A percentile compares a stretch with the other conserved stretches of the same genome.
phyloP scores from a whole-genome alignment of 2,329 filamentous ascomycete species.

The Aureobasidium zeae region DNA sequence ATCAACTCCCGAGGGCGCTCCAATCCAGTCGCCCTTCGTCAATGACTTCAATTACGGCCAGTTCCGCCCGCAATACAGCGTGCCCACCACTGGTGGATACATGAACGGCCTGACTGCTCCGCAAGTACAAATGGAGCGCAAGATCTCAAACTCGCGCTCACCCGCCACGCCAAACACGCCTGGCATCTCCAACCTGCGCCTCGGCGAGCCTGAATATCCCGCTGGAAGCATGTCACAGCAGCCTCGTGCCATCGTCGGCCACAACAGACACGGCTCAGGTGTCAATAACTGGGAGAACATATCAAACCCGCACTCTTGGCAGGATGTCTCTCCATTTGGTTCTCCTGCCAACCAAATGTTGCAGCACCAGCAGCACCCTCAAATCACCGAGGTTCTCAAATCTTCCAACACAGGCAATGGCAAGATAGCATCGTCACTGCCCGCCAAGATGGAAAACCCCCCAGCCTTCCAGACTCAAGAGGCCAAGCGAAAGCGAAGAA shows the following conservation, averaged over 20 bases:
- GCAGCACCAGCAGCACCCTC: conserved; percentile 59
- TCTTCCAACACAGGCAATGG: conserved; percentile 54
- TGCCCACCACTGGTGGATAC: conserved; percentile 15
- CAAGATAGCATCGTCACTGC: conserved; percentile 54
- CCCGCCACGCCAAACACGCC: conserved; percentile 85
- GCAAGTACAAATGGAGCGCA: conserved; percentile 44
- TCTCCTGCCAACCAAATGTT: conserved; percentile 60
- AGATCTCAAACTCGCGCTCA: conserved; percentile 60
- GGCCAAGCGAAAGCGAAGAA: conserved; percentile 80
- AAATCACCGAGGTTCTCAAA: conserved; percentile 82
- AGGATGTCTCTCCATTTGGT: conserved; percentile 71
- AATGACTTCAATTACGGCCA: conserved; percentile 68
- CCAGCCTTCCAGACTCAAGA: conserved; percentile 65
- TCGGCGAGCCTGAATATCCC: conserved; percentile 50
- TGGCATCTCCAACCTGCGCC: conserved; percentile 60
- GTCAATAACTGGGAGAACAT: conserved; percentile 83
- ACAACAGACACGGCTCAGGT: conserved; percentile 64
- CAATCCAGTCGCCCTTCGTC: conserved; percentile 83
- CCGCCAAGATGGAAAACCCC: conserved; percentile 50
- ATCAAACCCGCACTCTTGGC: conserved; percentile 66
- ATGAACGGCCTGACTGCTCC: conserved; percentile 26
- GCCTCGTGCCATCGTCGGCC: conserved; percentile 22
- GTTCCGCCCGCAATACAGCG: conserved; percentile 48
- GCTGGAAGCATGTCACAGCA: conserved; percentile 29
- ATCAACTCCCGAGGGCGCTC: conserved; percentile 81